Conservation (phyloP, 768 basidiomycete genomes). For the Lactarius psammicola region DNA sequence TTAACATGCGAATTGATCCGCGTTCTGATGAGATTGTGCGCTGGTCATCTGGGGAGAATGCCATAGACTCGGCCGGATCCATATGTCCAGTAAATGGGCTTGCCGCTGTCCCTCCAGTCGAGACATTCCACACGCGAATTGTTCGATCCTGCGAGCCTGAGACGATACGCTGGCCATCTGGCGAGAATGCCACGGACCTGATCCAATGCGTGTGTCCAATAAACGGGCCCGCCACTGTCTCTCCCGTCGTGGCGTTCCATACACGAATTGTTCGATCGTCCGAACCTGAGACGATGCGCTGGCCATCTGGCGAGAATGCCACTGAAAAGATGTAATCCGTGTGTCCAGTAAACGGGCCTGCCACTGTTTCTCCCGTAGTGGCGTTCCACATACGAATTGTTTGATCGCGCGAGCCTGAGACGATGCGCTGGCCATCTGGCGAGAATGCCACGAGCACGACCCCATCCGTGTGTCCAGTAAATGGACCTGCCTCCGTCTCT, state of each 20-base stretch:
- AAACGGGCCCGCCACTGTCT: not conserved
- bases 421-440: not conserved
- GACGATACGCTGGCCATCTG: not conserved
- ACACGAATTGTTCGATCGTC: not conserved
- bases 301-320: not conserved
- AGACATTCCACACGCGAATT: not conserved
- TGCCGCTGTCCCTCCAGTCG: not conserved
- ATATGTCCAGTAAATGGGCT: not conserved
- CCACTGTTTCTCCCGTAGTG: not conserved
- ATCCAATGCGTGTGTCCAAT: not conserved
- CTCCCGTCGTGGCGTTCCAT: not conserved
- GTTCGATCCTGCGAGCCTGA: not conserved
- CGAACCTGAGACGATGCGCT: not conserved
- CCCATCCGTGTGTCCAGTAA: not conserved
- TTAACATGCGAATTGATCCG: not conserved
- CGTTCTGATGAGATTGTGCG: not conserved
- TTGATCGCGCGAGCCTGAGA: not conserved
- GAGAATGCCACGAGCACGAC: not conserved
- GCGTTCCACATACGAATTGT: not conserved
- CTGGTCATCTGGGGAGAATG: not conserved
- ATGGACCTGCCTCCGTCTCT: not conserved
- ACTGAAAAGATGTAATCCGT: not conserved
- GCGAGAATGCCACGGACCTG: not conserved
- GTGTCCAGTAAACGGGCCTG: not conserved
- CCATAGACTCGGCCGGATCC: fast-evolving